Conservation (phyloP, 2,329 filamentous ascomycete genomes). For the Sordariomycetes sp. region DNA sequence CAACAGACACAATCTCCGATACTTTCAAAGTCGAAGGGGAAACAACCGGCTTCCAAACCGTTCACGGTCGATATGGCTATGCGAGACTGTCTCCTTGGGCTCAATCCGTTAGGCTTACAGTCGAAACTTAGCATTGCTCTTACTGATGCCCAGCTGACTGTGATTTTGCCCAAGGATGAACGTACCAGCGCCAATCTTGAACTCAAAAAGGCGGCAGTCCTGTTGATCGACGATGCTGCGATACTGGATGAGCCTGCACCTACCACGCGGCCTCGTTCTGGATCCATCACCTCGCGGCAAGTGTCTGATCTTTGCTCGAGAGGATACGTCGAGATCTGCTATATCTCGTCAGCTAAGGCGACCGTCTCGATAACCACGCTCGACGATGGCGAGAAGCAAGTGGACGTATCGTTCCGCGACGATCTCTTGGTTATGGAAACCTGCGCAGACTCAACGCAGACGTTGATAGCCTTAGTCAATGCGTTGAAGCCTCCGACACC, state of each 20-base stretch:
- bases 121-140: constrained; percentile 72
- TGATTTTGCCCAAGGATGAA: constrained; percentile 50
- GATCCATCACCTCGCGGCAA: constrained; percentile 19
- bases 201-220: constrained; percentile 67
- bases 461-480: constrained; percentile 65
- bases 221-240: constrained; percentile 63
- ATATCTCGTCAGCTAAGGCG: constrained; percentile 69
- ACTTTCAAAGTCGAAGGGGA: constrained; percentile 11
- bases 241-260: constrained; percentile 14
- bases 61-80: constrained; percentile 63
- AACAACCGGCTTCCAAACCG: constrained; percentile 28
- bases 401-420: constrained; percentile 74
- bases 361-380: constrained; percentile 45
- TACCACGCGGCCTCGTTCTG: constrained; percentile 8
- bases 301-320: constrained; percentile 43
- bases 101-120: constrained; percentile 64
- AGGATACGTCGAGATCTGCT: constrained; percentile 79
- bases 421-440: constrained; percentile 85
- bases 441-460: constrained; percentile 94
- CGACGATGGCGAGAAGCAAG: constrained; percentile 41
- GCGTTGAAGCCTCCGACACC: constrained; percentile 73
- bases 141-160: constrained; percentile 62
- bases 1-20: constrained; percentile 4
- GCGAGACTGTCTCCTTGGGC: constrained; percentile 66
- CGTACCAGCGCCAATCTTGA: constrained; percentile 52